phyloP scores from a whole-genome alignment of 306 rosid genomes.

The cucumber (Cucumis sativus) region DNA sequence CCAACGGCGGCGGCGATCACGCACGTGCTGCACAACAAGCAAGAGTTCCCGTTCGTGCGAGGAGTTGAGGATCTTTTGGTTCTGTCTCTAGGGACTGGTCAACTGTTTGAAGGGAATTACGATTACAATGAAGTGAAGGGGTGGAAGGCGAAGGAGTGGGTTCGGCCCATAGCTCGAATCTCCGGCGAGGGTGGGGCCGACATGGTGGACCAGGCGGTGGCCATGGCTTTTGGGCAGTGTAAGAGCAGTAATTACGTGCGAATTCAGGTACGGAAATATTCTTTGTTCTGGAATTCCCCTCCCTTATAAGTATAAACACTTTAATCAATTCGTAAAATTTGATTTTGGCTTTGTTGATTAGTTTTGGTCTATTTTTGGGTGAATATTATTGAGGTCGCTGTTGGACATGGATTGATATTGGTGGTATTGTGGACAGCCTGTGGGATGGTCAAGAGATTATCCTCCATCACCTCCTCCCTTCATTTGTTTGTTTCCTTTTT shows the following conservation, averaged over 20 bases:
- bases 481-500: neutral
- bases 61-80: conserved; percentile 93
- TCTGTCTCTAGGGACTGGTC: conserved; percentile 84
- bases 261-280: conserved; percentile 51
- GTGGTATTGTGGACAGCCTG: conserved; percentile 28
- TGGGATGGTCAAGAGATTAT: neutral
- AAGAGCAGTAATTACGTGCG: conserved; percentile 76
- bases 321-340: neutral
- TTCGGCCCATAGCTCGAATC: conserved; percentile 78
- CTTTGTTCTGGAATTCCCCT: neutral
- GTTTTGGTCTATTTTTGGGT: neutral
- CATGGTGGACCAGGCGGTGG: conserved; percentile 84
- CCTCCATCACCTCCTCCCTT: neutral
- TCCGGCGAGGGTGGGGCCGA: conserved; percentile 81
- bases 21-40: conserved; percentile 97
- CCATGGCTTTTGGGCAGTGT: conserved; percentile 82
- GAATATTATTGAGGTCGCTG: neutral
- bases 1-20: conserved; percentile 92
- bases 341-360: neutral
- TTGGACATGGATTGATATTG: conserved; percentile 5
- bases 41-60: conserved; percentile 98
- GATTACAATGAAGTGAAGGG: conserved; percentile 54
- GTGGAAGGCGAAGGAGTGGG: conserved; percentile 95
- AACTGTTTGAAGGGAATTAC: conserved; percentile 47
- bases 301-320: neutral